These are phyloP conservation scores for Rhodotorula sp. DNA, from an alignment of 1,284 basidiomycete genomes.

Conservation along the genomic window DNA sequence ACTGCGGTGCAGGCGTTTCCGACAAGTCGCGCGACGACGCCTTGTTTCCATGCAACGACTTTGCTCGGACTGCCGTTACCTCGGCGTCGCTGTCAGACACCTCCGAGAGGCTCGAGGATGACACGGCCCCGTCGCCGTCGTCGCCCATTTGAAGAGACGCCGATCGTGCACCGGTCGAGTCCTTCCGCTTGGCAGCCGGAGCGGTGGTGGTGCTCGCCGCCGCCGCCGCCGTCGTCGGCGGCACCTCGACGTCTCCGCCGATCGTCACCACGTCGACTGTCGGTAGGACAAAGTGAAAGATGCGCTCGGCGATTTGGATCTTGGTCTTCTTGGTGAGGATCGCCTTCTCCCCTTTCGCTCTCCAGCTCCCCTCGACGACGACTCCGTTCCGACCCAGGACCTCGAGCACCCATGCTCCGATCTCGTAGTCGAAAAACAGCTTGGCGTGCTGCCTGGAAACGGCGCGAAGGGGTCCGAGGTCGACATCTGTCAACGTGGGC, in stretches of 20 bases:
- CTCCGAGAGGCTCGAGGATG: conserved; percentile 27
- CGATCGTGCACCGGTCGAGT: background rate
- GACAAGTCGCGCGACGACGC: background rate
- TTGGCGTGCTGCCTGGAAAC: conserved; percentile 93
- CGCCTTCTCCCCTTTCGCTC: conserved; percentile 78
- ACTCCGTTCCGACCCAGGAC: conserved; percentile 94
- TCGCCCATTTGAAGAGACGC: too few relatives aligned
- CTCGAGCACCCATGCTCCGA: conserved; percentile 70
- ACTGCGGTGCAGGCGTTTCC: background rate
- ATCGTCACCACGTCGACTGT: conserved; percentile 16
- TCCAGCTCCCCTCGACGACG: conserved; percentile 96
- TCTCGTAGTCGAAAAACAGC: conserved; percentile 75
- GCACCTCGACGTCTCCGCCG: conserved; percentile 1
- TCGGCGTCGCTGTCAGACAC: conserved; percentile 22
- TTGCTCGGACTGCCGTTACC: background rate
- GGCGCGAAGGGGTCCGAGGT: conserved; percentile 93
- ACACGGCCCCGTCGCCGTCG: background rate
- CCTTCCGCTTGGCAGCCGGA: background rate
- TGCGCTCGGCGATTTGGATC: conserved; percentile 96
- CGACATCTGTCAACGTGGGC: conserved; percentile 64
- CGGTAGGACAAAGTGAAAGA: conserved; percentile 69
- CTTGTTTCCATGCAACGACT: background rate
- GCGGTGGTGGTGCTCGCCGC: background rate
- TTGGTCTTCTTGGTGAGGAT: conserved; percentile 85
- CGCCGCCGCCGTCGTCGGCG: background rate